phyloP scores from a whole-genome alignment of 306 rosid genomes.

The Cucumis sativus region DNA sequence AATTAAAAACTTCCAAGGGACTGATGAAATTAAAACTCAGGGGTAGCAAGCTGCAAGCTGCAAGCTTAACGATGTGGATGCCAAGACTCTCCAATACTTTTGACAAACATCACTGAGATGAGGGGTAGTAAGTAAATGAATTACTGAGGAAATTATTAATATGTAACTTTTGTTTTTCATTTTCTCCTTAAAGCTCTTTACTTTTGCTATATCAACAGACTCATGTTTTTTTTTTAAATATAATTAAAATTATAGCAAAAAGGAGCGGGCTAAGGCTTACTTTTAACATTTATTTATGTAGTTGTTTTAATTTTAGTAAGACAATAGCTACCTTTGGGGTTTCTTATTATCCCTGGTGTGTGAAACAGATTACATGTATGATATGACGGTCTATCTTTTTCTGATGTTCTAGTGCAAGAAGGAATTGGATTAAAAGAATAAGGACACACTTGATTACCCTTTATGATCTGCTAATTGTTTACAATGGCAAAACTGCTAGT shows the following conservation, averaged over 20 bases:
- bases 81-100: neutral
- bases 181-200: neutral
- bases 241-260: neutral
- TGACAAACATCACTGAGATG: neutral
- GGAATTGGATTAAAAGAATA: too few relatives aligned
- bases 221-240: neutral
- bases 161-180: neutral
- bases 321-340: neutral
- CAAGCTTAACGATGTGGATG: neutral
- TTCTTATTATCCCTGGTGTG: too few relatives aligned
- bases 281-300: neutral
- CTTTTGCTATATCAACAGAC: neutral
- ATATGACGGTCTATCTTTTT: too few relatives aligned
- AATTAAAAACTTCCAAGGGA: neutral
- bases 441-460: too few relatives aligned
- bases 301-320: neutral
- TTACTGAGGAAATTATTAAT: neutral
- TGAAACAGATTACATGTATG: too few relatives aligned
- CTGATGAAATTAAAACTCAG: neutral
- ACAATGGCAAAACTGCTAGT: too few relatives aligned
- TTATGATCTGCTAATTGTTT: too few relatives aligned
- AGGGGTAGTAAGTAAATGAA: neutral
- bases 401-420: too few relatives aligned
- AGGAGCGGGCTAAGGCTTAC: neutral
- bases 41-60: neutral